phyloP scores from a whole-genome alignment of 129 eudicot genomes.

The Chrysanthemum lavandulifolium region DNA sequence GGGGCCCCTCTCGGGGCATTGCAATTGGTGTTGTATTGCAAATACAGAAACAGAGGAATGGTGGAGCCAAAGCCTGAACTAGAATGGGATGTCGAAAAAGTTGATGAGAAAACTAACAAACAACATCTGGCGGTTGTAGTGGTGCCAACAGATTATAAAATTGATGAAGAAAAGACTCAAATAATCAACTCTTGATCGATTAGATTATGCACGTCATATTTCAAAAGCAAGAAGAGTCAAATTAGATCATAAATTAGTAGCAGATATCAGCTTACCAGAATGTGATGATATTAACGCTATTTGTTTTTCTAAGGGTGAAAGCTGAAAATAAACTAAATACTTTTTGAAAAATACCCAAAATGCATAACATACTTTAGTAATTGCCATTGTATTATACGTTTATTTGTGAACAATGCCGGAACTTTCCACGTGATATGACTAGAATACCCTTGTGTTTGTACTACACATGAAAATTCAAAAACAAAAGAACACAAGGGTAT shows the following conservation, averaged over 20 bases:
- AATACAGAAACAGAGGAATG: conserved; percentile 44
- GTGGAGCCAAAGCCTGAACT: conserved; percentile 44
- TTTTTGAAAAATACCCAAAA: no score
- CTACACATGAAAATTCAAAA: no score
- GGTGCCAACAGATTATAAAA: conserved; percentile 23
- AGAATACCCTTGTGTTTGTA: no score
- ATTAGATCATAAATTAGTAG: conserved; percentile 17
- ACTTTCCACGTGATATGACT: no score
- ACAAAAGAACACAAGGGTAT: no score
- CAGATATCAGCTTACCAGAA: conserved; percentile 16
- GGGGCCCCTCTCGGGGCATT: conserved; percentile 64
- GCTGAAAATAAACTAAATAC: no score
- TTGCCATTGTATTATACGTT: no score
- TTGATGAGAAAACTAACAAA: conserved; percentile 36
- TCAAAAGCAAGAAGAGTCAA: conserved; percentile 19
- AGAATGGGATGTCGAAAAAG: conserved; percentile 57
- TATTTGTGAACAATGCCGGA: no score
- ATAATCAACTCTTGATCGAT: conserved; percentile 23
- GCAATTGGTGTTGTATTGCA: conserved; percentile 66
- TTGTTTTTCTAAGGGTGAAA: conserved; percentile 2
- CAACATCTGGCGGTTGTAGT: conserved; percentile 44
- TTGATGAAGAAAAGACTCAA: conserved; percentile 21
- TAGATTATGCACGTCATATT: conserved; percentile 14
- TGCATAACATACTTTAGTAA: no score
- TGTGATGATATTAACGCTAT: conserved; percentile 16